A percentile compares a stretch with the other conserved stretches of the same genome.
These are phyloP conservation scores for Aspergillus sclerotioniger DNA, from an alignment of 495 filamentous ascomycete genomes.

Conservation along the genomic window DNA sequence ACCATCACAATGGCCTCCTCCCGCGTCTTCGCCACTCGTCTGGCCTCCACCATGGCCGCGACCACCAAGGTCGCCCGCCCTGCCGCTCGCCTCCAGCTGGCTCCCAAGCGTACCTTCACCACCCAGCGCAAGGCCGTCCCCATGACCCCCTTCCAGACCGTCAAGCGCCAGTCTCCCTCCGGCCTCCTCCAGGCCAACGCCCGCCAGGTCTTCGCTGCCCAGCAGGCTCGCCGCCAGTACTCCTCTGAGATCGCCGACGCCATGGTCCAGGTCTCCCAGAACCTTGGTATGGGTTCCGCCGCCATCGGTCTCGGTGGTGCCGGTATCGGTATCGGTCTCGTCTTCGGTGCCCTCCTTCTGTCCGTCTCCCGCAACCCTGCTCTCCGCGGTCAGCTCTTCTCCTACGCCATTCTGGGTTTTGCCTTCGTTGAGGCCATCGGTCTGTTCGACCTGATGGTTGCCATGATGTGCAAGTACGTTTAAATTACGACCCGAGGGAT, in stretches of 20 bases:
- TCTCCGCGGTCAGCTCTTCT: slow-evolving; percentile 87
- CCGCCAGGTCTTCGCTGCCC: slow-evolving; percentile 60
- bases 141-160: slow-evolving; percentile 50
- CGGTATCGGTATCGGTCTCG: slow-evolving; percentile 89
- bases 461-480: slow-evolving; percentile 76
- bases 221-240: slow-evolving; percentile 65
- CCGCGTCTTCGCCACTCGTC: slow-evolving; percentile 67
- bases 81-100: slow-evolving; percentile 59
- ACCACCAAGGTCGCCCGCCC: slow-evolving; percentile 69
- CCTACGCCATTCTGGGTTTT: slow-evolving; percentile 90
- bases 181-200: slow-evolving; percentile 60
- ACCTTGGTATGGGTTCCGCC: slow-evolving; percentile 80
- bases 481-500: slow-evolving; percentile 28
- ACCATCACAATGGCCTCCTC: slow-evolving; percentile 69
- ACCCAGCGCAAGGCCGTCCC: slow-evolving; percentile 39
- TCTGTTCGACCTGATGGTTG: slow-evolving; percentile 92
- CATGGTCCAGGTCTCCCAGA: slow-evolving; percentile 85
- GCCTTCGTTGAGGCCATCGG: slow-evolving; percentile 92
- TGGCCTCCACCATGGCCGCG: slow-evolving; percentile 74
- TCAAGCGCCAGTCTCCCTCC: slow-evolving; percentile 66
- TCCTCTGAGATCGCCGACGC: slow-evolving; percentile 78
- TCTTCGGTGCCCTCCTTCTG: slow-evolving; percentile 82
- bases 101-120: slow-evolving; percentile 68
- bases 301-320: slow-evolving; percentile 89
- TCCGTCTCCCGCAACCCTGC: slow-evolving; percentile 85